Conservation (phyloP, 306 rosid species). For the Vigna nakashimae region DNA sequence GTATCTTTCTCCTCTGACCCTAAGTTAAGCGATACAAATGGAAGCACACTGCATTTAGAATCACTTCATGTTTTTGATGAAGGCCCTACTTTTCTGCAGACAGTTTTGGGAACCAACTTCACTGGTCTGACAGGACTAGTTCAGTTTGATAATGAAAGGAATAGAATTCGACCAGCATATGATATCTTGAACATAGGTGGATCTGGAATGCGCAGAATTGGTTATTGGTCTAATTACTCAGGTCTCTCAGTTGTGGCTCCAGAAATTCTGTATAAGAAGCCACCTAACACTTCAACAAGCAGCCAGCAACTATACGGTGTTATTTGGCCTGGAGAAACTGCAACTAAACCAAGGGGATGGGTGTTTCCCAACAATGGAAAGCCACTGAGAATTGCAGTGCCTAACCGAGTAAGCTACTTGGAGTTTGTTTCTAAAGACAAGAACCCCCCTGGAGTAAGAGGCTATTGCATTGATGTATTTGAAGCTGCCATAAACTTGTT, state of each 20-base stretch:
- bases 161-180: conserved; percentile 73
- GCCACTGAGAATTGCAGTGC: conserved; percentile 84
- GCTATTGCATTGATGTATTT: conserved; percentile 88
- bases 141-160: conserved; percentile 68
- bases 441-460: conserved; percentile 80
- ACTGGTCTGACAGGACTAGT: conserved; percentile 79
- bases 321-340: conserved; percentile 91
- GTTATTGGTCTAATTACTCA: conserved; percentile 91
- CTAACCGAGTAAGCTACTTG: conserved; percentile 69
- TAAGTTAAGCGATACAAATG: conserved; percentile 56
- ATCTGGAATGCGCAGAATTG: conserved; percentile 66
- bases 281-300: conserved; percentile 57
- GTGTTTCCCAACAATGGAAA: conserved; percentile 92
- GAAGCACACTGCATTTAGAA: conserved; percentile 62
- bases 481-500: conserved; percentile 88
- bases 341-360: conserved; percentile 78
- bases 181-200: conserved; percentile 84
- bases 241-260: conserved; percentile 73
- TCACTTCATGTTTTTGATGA: conserved; percentile 72
- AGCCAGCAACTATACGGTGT: conserved; percentile 62
- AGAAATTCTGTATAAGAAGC: conserved; percentile 63
- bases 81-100: conserved; percentile 66
- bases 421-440: conserved; percentile 72
- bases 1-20: conserved; percentile 80
- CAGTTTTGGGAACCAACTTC: conserved; percentile 67